phyloP scores from a whole-genome alignment of 805 yeast genomes.

The Candida yuanshanica region DNA sequence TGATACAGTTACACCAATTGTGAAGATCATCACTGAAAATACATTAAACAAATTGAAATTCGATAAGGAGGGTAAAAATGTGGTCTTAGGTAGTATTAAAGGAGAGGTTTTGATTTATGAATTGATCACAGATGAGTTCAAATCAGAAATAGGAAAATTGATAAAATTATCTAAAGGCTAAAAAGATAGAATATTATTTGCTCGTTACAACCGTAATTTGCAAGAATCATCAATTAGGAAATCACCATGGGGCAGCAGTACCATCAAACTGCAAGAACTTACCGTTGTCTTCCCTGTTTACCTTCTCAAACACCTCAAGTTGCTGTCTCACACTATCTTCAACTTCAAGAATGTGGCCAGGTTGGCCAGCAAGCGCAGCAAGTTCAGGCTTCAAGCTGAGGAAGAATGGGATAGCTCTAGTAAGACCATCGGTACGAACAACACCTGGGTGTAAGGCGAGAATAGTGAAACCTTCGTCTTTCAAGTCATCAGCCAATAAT shows the following conservation, averaged over 20 bases:
- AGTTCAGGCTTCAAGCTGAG: not conserved
- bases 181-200: not conserved
- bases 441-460: slow-evolving; percentile 35
- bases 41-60: slow-evolving; percentile 13
- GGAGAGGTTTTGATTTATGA: slow-evolving; percentile 17
- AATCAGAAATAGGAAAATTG: slow-evolving; percentile 15
- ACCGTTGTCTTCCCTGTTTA: slow-evolving; percentile 1
- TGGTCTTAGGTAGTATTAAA: slow-evolving; percentile 11
- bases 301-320: slow-evolving; percentile 15
- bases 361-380: not conserved
- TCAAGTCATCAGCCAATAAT: slow-evolving; percentile 24
- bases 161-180: slow-evolving; percentile 11
- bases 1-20: slow-evolving; percentile 22
- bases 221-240: not conserved
- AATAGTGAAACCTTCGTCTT: slow-evolving; percentile 23
- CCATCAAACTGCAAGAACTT: slow-evolving; percentile 1
- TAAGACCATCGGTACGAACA: slow-evolving; percentile 31
- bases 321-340: slow-evolving; percentile 21
- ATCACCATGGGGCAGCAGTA: not conserved
- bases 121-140: slow-evolving; percentile 7
- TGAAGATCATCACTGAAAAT: slow-evolving; percentile 10
- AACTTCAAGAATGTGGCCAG: slow-evolving; percentile 19
- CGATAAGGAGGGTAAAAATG: slow-evolving; percentile 13
- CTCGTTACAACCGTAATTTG: not conserved
- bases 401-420: not conserved